Evolutionary conservation across 176 grass and related monocot species (phyloP).

Genomic region (Oryza meridionalis): DNA sequence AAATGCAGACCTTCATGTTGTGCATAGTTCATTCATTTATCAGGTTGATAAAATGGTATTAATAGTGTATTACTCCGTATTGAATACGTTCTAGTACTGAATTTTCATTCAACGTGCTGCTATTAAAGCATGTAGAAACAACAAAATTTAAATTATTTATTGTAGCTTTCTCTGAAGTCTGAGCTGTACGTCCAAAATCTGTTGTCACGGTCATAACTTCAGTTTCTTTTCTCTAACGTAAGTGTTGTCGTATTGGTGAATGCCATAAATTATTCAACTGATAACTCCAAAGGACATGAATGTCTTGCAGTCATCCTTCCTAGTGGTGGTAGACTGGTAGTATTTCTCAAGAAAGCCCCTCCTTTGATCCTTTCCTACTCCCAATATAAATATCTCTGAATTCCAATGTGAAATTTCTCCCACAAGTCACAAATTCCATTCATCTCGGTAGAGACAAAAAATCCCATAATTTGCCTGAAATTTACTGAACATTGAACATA

Average conservation of each 20-base stretch:
- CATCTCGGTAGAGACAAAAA: neutral
- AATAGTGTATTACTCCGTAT: neutral
- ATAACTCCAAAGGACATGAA: conserved; percentile 6
- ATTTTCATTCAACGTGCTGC: neutral
- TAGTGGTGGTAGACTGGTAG: neutral
- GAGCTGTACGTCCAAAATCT: conserved; percentile 9
- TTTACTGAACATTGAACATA: neutral
- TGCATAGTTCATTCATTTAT: neutral
- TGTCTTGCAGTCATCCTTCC: neutral
- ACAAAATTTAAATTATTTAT: neutral
- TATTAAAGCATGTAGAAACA: neutral
- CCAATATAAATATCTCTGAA: neutral
- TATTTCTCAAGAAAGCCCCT: neutral
- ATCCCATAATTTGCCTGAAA: conserved; percentile 10
- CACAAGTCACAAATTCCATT: neutral
- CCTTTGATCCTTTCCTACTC: neutral
- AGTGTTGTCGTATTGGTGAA: neutral
- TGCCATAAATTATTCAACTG: neutral
- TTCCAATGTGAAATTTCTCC: neutral
- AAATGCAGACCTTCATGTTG: neutral
- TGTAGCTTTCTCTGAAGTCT: neutral
- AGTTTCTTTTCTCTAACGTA: conserved; percentile 17
- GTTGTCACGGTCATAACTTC: conserved; percentile 33
- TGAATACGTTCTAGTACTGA: neutral
- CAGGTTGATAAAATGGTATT: neutral